Evolutionary conservation across 257 asterid species (phyloP), one percentile per base, ranked within the genome.

Genomic region (Capsicum chinense): DNA sequence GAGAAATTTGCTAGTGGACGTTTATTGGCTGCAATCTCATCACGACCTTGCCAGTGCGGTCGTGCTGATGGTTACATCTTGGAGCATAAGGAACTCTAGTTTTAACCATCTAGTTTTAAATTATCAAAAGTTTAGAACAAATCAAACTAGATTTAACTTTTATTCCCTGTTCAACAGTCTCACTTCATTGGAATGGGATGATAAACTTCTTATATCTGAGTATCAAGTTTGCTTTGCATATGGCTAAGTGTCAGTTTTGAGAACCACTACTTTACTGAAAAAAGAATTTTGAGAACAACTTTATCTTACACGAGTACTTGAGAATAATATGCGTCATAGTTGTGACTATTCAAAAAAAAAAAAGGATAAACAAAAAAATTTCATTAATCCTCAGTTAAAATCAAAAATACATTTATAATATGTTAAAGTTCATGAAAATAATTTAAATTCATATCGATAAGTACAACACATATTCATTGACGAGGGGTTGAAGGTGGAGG

Each of bases 11-110:
- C 85, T 0, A 62, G 88, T 76, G 91, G 90, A 35, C 87, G 88
- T 56, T 82, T 89, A 70, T 83, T 87, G 21, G 91, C 90, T 54
- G 86, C 90, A 44, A 89, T 89, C 83, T 81, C 91, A 21, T 89
- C 91, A 17, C 88, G 91, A 56, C 90, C 90, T 80, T 90, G 88
- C 79, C 88, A 85, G 62, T 89, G 91, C 82, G 89, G 90, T 33
- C 88, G 90, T 26, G 33, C 33, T 26, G 33, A 26, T 26, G 33
- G 33, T 56, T 81, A 81, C 84, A 81, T 81, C 47, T 81, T 81
- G 84, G 84, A 81, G 74, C 78, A 78, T 3, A 81, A 81, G 78
- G 84, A 81, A 17, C 84, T 81, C 13, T 78, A 81, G 35, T 81
- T 82, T 48, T 82, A n/a, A n/a, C n/a, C n/a, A n/a, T n/a, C n/a